Conservation (phyloP, 2,329 filamentous ascomycete genomes). For the Teratosphaeria epicoccoides region DNA sequence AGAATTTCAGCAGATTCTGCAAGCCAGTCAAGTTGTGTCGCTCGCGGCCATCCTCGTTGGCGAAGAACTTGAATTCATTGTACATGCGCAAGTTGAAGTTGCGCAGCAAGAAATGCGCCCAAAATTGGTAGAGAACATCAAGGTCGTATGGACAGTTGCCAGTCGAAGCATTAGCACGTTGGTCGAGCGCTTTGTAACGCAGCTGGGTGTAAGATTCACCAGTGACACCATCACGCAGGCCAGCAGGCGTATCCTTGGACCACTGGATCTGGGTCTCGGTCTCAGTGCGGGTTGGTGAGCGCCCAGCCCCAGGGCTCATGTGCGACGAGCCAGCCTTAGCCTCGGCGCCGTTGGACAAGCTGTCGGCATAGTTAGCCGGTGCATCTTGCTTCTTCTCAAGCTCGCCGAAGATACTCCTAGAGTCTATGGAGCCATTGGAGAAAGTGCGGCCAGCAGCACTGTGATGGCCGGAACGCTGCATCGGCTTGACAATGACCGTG, state of each 20-base stretch:
- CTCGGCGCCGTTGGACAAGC: slow-evolving; percentile 14
- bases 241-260: slow-evolving; percentile 40
- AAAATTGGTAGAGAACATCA: slow-evolving; percentile 62
- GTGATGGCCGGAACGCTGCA: slow-evolving; percentile 24
- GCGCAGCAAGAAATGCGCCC: slow-evolving; percentile 60
- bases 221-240: slow-evolving; percentile 32
- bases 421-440: slow-evolving; percentile 47
- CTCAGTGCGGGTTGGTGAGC: slow-evolving; percentile 7
- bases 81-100: slow-evolving; percentile 70
- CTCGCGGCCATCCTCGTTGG: slow-evolving; percentile 51
- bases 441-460: slow-evolving; percentile 38
- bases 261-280: slow-evolving; percentile 33
- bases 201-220: slow-evolving; percentile 41
- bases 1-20: slow-evolving; percentile 54
- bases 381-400: slow-evolving; percentile 31
- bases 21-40: slow-evolving; percentile 47
- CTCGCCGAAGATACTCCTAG: slow-evolving; percentile 40
- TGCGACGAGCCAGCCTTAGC: slow-evolving; percentile 4
- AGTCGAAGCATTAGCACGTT: slow-evolving; percentile 35
- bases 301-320: slow-evolving; percentile 1
- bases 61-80: slow-evolving; percentile 58
- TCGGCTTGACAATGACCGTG: slow-evolving; percentile 39
- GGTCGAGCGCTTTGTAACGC: slow-evolving; percentile 39
- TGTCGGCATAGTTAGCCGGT: slow-evolving; percentile 27
- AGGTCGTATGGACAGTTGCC: slow-evolving; percentile 46